Base-by-base conservation (phyloP, 2,329 filamentous ascomycete species). In the Chalaropsis ovoidea region DNA sequence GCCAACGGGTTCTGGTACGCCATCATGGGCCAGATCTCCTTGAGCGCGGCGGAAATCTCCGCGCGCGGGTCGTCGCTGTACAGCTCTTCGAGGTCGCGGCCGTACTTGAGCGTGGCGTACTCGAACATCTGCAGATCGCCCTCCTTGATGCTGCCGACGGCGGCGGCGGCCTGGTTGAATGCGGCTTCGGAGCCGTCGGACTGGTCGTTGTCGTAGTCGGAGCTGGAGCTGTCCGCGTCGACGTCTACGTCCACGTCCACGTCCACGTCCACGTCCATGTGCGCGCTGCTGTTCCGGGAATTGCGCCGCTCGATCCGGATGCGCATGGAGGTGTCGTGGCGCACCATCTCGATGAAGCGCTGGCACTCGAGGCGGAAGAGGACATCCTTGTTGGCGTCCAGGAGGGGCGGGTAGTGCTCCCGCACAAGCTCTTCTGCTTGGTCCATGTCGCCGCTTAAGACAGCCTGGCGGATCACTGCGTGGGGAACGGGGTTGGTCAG, bases 321-420 rank as follows among this genome's bases (percentile, higher is more conserved):
- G 1, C 64, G 64, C 8, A 43, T 24, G 8, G 3, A 42, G 10
- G 86, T 85, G 43, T 86, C 86, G 67, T 82, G 83, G 49, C 88
- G 83, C 71, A 95, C 90, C 87, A 99, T 93, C 75, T 99, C 94
- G 68, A 97, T 87, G 74, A 97, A 96, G 73, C 94, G 95, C 68
- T 91, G 86, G 73, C 92, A 96, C 70, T 87, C 85, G 61, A 99
- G 79, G 67, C 86, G 88, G 76, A 99, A 97, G 73, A 92, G 86
- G 17, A 96, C 90, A 64, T 90, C 85, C 65, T 89, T 85, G 71
- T 96, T 90, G 24, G 89, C 83, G 60, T 84, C 80, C 19, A 99
- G 81, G 1, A 97, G 90, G 27, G 82, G 81, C 4, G 90, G 88
- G 71, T 96, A 99, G 72, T 86, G 89, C 13, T 80, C 79, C 62